Conservation (phyloP, 1,284 basidiomycete species). For the Schizopora paradoxa region DNA sequence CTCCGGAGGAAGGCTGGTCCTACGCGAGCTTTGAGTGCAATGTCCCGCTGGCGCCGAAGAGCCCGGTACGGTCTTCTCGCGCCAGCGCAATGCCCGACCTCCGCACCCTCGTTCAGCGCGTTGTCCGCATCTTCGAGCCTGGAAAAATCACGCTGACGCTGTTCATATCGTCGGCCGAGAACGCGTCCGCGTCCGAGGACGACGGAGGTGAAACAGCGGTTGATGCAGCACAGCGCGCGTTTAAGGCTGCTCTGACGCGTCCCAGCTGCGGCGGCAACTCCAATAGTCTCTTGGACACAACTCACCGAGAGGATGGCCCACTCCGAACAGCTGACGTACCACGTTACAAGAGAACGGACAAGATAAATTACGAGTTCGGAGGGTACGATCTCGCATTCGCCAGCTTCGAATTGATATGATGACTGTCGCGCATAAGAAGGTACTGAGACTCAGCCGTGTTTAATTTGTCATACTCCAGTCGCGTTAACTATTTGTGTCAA, state of each 20-base stretch:
- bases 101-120: slow-evolving; percentile 76
- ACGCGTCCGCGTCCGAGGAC: slow-evolving; percentile 40
- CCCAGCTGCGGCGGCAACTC: slow-evolving; percentile 5
- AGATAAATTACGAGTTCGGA: slow-evolving; percentile 97
- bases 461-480: too few species aligned
- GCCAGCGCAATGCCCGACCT: slow-evolving; percentile 60
- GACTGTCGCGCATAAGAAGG: not conserved
- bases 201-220: slow-evolving; percentile 48
- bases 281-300: slow-evolving; percentile 13
- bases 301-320: slow-evolving; percentile 14
- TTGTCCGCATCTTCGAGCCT: slow-evolving; percentile 92
- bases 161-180: slow-evolving; percentile 76
- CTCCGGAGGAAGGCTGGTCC: slow-evolving; percentile 94
- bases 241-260: slow-evolving; percentile 53
- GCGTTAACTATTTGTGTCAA: too few species aligned
- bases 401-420: slow-evolving; percentile 64
- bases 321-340: too few species aligned
- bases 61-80: not conserved
- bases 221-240: slow-evolving; percentile 65
- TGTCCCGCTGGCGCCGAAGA: slow-evolving; percentile 63
- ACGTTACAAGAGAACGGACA: slow-evolving; percentile 76
- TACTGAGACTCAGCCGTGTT: not conserved
- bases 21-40: slow-evolving; percentile 99
- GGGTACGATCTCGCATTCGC: slow-evolving; percentile 94
- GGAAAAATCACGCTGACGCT: slow-evolving; percentile 84